Evolutionary conservation across 306 rosid species (phyloP), one percentile per base, ranked within the genome.

Genomic region (Prunus persica): DNA sequence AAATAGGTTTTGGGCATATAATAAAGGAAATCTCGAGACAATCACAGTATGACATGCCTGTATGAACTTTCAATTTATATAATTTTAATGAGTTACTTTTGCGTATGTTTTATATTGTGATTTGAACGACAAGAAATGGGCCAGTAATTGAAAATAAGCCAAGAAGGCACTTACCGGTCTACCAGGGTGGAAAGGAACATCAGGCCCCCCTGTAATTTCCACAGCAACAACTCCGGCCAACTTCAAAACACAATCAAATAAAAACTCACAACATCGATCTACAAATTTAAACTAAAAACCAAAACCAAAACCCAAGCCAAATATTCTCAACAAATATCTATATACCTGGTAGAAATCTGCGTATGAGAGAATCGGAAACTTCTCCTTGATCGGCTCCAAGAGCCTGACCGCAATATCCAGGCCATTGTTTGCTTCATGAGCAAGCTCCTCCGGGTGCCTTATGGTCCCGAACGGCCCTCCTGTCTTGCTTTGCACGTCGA

Each of bases 181-280:
- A 43, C 93, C 89, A 2, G 93, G 91, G 55, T 85, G 91, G 81
- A 89, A 87, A 62, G 84, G 88, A 47, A 87, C 72, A 43, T 84
- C 89, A 3, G 93, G 93, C n/a, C 93, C 91, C 71, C 91, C 93
- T 3, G 91, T 82, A 57, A 89, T 74, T 76, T 87, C 93, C 16
- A 87, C 85, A 0, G 91, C 91, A 73, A 89, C 86, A 70, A 85
- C 88, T 62, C 93, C 89, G 62, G 89, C 91, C 82, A 89, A 79
- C 93, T 89, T 68, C 70, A 67, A n/a, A 51, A 6, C 60, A 60
- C 25, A 63, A 18, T 65, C 41, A 34, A 34, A 34, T 34, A 6
- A 46, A 64, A 24, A 54, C 32, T 60, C 6, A 66, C 19, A 73
- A 34, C 41, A 34, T 34, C 41, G 6, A 34, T 34, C 8, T 34